Conservation (phyloP, 2,329 filamentous ascomycete species). For the Calonectria honghensis region DNA sequence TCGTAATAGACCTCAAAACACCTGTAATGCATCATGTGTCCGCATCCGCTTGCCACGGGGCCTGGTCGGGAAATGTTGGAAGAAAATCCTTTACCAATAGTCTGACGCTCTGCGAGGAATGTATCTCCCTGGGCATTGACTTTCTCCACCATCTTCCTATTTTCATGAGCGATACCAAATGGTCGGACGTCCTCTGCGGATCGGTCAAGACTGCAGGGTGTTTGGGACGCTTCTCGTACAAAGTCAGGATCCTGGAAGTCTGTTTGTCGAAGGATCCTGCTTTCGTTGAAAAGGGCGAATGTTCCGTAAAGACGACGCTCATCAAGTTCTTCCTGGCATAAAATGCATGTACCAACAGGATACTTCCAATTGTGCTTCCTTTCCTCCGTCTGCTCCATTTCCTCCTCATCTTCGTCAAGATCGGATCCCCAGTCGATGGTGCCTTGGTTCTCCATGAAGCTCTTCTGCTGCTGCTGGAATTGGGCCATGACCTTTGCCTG, state of each 20-base stretch:
- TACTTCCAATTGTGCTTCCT: conserved; percentile 86
- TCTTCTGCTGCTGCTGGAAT: conserved; percentile 98
- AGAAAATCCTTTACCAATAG: conserved; percentile 92
- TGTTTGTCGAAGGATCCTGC: conserved; percentile 90
- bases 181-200: conserved; percentile 89
- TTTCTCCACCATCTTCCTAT: conserved; percentile 85
- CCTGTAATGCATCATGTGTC: conserved; percentile 98
- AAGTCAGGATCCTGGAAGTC: conserved; percentile 88
- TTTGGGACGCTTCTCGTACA: conserved; percentile 86
- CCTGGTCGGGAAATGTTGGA: conserved; percentile 79
- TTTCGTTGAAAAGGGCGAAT: conserved; percentile 92
- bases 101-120: conserved; percentile 84
- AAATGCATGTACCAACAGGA: conserved; percentile 92
- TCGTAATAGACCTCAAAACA: conserved; percentile 96
- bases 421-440: conserved; percentile 89
- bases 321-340: conserved; percentile 97
- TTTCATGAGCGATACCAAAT: conserved; percentile 93
- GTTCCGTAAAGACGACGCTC: conserved; percentile 93
- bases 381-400: conserved; percentile 75
- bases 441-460: conserved; percentile 92
- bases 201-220: conserved; percentile 87
- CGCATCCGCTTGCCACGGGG: conserved; percentile 92
- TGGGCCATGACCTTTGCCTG: conserved; percentile 98
- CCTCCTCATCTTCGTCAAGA: conserved; percentile 84
- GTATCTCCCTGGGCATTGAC: conserved; percentile 82